Evolutionary conservation across 768 basidiomycete species (phyloP).

Genomic region (Leccinum longicurvipes): DNA sequence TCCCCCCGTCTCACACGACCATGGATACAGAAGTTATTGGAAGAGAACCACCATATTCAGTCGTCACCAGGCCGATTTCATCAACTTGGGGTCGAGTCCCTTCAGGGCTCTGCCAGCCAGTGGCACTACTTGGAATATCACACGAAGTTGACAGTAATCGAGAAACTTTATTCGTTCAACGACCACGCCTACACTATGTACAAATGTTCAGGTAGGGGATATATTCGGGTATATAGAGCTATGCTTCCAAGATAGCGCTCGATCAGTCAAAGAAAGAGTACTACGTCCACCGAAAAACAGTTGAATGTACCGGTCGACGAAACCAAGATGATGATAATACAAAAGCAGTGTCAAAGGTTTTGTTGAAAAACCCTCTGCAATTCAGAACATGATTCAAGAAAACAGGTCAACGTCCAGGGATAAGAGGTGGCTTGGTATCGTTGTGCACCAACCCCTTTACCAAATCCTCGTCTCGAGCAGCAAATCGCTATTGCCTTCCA

Average conservation of each 20-base stretch:
- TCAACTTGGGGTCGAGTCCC: too few species aligned
- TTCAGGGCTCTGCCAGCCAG: too few species aligned
- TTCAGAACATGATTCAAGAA: not conserved
- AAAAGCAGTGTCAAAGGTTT: not conserved
- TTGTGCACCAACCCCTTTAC: slow-evolving; percentile 46
- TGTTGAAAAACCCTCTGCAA: not conserved
- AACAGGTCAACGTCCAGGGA: not conserved
- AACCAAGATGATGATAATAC: not conserved
- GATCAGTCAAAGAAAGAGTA: not conserved
- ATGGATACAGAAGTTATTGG: too few species aligned
- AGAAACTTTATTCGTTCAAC: too few species aligned
- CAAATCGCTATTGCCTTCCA: slow-evolving; percentile 81
- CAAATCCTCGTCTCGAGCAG: slow-evolving; percentile 86
- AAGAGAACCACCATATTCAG: too few species aligned
- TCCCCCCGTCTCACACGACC: too few species aligned
- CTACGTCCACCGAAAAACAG: not conserved
- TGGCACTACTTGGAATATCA: too few species aligned
- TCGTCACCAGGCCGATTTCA: too few species aligned
- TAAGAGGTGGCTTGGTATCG: not conserved
- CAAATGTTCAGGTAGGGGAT: not conserved
- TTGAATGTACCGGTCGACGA: not conserved
- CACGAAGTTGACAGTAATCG: too few species aligned
- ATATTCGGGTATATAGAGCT: not conserved
- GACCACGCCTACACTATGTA: not conserved
- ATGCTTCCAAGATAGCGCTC: not conserved